These are phyloP conservation scores for Posidonia australis DNA, from an alignment of 106 monocot genomes.

Conservation along the genomic window DNA sequence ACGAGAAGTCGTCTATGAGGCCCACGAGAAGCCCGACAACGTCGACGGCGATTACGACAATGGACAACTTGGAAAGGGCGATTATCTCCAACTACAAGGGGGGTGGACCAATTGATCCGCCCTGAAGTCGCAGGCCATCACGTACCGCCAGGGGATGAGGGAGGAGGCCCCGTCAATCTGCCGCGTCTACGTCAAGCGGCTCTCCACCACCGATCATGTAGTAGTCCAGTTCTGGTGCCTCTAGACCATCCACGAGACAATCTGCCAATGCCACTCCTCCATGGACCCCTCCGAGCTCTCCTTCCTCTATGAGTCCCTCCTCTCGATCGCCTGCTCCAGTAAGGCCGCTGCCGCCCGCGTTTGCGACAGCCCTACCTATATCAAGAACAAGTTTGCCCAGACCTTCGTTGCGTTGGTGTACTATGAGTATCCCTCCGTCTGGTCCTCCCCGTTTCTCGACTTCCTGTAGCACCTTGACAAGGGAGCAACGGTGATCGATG, in stretches of 20 bases:
- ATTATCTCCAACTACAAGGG: constrained; percentile 52
- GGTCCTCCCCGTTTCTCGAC: constrained; percentile 46
- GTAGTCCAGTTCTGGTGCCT: constrained; percentile 79
- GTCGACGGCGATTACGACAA: too few species aligned
- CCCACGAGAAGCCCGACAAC: too few species aligned
- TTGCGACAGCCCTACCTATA: constrained; percentile 39
- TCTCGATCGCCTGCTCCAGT: constrained; percentile 27
- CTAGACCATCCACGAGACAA: constrained; percentile 49
- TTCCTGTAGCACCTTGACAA: constrained; percentile 32
- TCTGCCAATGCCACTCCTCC: constrained; percentile 33
- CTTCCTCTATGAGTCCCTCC: constrained; percentile 46
- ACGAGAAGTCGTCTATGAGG: too few species aligned
- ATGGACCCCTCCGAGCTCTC: constrained; percentile 26
- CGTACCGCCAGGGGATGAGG: constrained; percentile 35
- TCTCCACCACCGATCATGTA: constrained; percentile 26
- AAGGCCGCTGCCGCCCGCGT: constrained; percentile 10
- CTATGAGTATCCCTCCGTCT: constrained; percentile 53
- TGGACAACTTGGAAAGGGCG: constrained; percentile 91
- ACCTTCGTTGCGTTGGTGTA: constrained; percentile 44
- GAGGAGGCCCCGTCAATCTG: constrained; percentile 36
- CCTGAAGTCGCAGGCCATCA: constrained; percentile 49
- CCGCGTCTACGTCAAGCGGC: constrained; percentile 58
- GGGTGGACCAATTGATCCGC: constrained; percentile 27
- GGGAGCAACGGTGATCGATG: constrained; percentile 32
- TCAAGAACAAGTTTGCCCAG: constrained; percentile 87